Evolutionary conservation across 495 filamentous ascomycete genomes (phyloP).

Genomic region (Daldinia childiae): DNA sequence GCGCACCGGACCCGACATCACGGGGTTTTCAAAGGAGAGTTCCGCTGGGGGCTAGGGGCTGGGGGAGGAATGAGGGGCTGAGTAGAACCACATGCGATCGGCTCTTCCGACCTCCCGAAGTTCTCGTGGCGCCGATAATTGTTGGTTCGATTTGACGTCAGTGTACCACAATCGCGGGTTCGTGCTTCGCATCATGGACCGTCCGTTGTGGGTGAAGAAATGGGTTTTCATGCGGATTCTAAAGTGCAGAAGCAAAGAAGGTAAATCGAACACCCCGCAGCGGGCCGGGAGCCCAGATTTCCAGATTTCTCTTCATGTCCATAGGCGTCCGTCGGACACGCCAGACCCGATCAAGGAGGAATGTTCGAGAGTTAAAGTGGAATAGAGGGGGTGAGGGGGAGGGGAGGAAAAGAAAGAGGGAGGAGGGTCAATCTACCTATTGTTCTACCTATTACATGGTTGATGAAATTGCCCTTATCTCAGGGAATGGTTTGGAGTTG

Average conservation of each 20-base stretch:
- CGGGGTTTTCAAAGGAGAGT: constrained; percentile 10
- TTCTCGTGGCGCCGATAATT: constrained; percentile 22
- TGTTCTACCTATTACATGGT: background rate
- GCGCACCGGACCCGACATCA: constrained; percentile 33
- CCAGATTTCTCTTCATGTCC: constrained; percentile 5
- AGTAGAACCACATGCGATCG: constrained; percentile 16
- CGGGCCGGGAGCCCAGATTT: constrained; percentile 9
- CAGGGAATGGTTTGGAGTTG: constrained; percentile 24
- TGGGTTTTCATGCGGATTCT: constrained; percentile 1
- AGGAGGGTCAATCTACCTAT: background rate
- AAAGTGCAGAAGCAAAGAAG: background rate
- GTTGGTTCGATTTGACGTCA: constrained; percentile 38
- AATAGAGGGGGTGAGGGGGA: background rate
- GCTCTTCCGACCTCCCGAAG: constrained; percentile 13
- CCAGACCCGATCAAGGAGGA: constrained; percentile 32
- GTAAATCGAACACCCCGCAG: constrained; percentile 28
- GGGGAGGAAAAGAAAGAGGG: background rate
- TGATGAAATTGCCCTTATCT: constrained; percentile 33
- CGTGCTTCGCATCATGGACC: constrained; percentile 35
- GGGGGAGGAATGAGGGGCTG: background rate
- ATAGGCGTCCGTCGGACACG: constrained; percentile 18
- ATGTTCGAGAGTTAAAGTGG: constrained; percentile 10
- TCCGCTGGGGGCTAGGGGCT: constrained; percentile 7
- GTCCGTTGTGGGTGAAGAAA: constrained; percentile 3
- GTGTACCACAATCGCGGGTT: constrained; percentile 36